phyloP scores from a whole-genome alignment of 352 stramenopile species.

The Pythium rishiriense region DNA sequence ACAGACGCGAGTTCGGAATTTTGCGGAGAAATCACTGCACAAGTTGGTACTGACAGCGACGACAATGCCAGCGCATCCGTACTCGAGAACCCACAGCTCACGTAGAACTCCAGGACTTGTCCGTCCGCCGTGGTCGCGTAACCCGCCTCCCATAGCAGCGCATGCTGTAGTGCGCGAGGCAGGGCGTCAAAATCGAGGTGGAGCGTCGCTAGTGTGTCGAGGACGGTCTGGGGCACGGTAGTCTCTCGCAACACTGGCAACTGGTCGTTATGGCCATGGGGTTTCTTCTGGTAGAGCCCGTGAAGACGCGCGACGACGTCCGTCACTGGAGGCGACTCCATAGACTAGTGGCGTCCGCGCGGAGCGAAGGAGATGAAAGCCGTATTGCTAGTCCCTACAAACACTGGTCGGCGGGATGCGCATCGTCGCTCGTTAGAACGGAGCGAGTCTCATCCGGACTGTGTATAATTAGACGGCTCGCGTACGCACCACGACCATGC shows the following conservation, averaged over 20 bases:
- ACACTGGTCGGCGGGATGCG: too few relatives aligned
- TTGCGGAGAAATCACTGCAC: background rate
- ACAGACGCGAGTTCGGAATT: background rate
- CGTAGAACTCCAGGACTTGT: background rate
- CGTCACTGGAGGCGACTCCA: background rate
- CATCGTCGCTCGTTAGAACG: too few relatives aligned
- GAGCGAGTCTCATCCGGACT: too few relatives aligned
- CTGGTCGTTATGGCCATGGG: background rate
- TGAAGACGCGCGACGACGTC: conserved; percentile 2
- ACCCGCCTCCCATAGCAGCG: conserved; percentile 8
- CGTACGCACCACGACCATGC: too few relatives aligned
- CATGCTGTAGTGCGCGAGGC: background rate
- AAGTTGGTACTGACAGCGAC: background rate
- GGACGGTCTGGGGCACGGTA: background rate
- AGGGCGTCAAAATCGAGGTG: background rate
- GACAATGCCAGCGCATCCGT: background rate
- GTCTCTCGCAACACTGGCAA: background rate
- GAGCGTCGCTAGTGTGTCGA: background rate
- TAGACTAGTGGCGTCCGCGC: background rate
- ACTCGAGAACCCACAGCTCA: background rate
- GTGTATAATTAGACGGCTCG: too few relatives aligned
- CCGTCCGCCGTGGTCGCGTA: background rate
- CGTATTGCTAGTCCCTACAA: background rate
- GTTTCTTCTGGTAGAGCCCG: background rate
- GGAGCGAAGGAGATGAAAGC: background rate